Base-by-base conservation (phyloP, 176 grass and related monocot genomes). In the Neostapfia colusana region DNA sequence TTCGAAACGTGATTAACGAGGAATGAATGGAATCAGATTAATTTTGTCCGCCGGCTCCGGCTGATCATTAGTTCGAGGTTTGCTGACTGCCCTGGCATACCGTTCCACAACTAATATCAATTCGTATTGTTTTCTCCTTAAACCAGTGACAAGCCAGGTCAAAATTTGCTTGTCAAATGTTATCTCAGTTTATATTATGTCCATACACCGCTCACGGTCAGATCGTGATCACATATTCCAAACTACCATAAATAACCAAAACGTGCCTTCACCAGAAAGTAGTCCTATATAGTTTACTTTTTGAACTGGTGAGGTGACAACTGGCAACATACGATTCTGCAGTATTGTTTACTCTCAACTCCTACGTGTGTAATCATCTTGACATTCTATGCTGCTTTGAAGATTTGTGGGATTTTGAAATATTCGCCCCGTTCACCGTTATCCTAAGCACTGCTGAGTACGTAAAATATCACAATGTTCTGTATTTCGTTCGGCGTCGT, bases 271-370 rank as follows among this genome's bases (percentile, higher is more conserved):
- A 46, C 44, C 27, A 23, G 27, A 10, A 67, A 67, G 1, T 37
- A 61, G 69, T 83, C 65, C 41, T 59, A n/a, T n/a, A n/a, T n/a
- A 59, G 31, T 41, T 84, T 78, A 64, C 41, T 72, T 18, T 18
- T 43, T 43, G 16, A 68, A 57, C 2, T 11, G 54, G 18, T 27
- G 20, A 37, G 67, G 41, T 18, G 14, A 35, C 68, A 59, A 67
- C 74, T 36, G 31, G 21, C 25, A 5, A 11, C 31, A 8, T 5
- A 13, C 31, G 27, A 45, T n/a, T 15, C 6, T 41, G 6, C 57
- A n/a, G 16, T 13, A 37, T 45, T 68, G 0, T 61, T 27, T 38
- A 26, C 10, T 53, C 14, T 45, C 13, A 24, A 41, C 15, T 15
- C 26, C 18, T 36, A 64, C 15, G 23, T 42, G 23, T 6, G 36